phyloP scores from a whole-genome alignment of 805 yeast genomes.

The Lachancea fermentati region DNA sequence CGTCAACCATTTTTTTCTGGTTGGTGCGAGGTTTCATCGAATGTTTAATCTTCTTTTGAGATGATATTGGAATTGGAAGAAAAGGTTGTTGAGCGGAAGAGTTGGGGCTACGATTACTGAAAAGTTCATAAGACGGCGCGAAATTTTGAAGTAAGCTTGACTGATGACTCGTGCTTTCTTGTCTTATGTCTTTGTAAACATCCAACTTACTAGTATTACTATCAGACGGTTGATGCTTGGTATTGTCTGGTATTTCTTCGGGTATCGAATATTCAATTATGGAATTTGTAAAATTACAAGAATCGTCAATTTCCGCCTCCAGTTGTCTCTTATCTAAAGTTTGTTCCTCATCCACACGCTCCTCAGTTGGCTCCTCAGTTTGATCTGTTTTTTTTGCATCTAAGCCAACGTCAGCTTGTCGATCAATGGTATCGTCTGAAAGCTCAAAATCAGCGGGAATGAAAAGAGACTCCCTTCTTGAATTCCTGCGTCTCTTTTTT shows the following conservation, averaged over 20 bases:
- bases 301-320: slow-evolving; percentile 3
- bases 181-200: slow-evolving; percentile 7
- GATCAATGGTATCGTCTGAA: slow-evolving; percentile 19
- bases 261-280: slow-evolving; percentile 31
- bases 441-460: slow-evolving; percentile 31
- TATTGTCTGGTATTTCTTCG: slow-evolving; percentile 19
- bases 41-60: slow-evolving; percentile 26
- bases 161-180: not conserved
- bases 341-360: slow-evolving; percentile 11
- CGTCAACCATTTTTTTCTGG: slow-evolving; percentile 32
- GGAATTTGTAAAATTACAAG: slow-evolving; percentile 25
- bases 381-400: slow-evolving; percentile 2
- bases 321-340: too few relatives aligned
- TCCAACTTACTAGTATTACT: slow-evolving; percentile 4
- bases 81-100: slow-evolving; percentile 17
- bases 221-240: slow-evolving; percentile 1
- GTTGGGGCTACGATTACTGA: slow-evolving; percentile 16
- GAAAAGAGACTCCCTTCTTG: slow-evolving; percentile 39
- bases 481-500: slow-evolving; percentile 35
- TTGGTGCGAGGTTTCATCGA: slow-evolving; percentile 29
- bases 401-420: slow-evolving; percentile 10
- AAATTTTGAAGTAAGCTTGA: not conserved
- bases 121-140: too few relatives aligned
- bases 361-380: slow-evolving; percentile 3
- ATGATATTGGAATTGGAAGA: slow-evolving; percentile 14